phyloP scores from a whole-genome alignment of 192 early-diverging fungal species.

The Coemansia sp. region DNA sequence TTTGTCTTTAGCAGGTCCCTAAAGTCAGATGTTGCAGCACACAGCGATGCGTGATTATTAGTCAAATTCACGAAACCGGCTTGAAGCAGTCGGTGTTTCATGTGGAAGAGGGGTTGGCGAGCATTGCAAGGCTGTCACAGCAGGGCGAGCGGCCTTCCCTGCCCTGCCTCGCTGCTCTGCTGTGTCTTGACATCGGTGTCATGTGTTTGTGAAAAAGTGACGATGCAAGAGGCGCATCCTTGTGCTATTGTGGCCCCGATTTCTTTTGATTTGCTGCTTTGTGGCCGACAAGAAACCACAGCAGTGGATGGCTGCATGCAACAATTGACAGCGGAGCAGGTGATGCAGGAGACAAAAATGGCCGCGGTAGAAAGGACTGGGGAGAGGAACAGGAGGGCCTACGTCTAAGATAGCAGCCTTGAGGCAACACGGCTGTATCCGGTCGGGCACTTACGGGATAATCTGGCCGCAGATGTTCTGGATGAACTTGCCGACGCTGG shows the following conservation, averaged over 20 bases:
- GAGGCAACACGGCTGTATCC: neutral
- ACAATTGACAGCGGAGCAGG: neutral
- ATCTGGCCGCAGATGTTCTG: constrained; percentile 71
- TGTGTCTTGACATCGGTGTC: no score
- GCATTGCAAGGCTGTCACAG: no score
- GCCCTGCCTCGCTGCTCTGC: no score
- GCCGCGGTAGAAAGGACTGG: neutral
- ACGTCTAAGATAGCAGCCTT: neutral
- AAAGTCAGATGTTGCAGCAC: constrained; percentile 6
- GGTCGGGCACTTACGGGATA: constrained; percentile 65
- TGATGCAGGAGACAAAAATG: neutral
- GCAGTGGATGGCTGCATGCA: neutral
- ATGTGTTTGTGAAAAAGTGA: no score
- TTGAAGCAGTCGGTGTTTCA: no score
- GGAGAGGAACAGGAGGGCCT: neutral
- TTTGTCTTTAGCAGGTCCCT: constrained; percentile 68
- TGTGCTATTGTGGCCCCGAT: no score
- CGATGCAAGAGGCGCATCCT: no score
- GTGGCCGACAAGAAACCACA: no score
- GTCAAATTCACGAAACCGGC: no score
- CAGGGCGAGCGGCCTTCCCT: no score
- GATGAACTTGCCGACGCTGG: constrained; percentile 85
- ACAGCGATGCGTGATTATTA: neutral
- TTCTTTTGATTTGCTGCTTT: no score
- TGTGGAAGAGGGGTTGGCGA: no score